Conservation (phyloP, 2,329 filamentous ascomycete genomes). For the Rasamsonia emersonii region DNA sequence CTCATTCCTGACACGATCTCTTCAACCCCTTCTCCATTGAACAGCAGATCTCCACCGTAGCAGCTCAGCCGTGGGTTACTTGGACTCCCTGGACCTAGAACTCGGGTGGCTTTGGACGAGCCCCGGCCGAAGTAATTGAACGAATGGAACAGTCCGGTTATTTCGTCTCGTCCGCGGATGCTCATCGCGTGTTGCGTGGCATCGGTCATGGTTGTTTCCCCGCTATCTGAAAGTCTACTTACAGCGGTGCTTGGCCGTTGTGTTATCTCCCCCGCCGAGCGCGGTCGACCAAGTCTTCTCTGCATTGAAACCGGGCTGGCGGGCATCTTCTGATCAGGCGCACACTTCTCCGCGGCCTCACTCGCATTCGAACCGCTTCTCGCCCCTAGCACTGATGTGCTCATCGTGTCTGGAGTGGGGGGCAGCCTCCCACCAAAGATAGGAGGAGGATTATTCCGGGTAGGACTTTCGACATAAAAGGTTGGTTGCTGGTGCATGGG, state of each 20-base stretch:
- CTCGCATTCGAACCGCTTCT: slow-evolving; percentile 28
- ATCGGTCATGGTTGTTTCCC: slow-evolving; percentile 26
- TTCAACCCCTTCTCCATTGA: slow-evolving; percentile 15
- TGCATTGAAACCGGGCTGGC: slow-evolving; percentile 12
- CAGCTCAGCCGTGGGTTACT: slow-evolving; percentile 15
- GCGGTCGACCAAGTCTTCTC: slow-evolving; percentile 18
- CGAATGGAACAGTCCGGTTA: slow-evolving; percentile 23
- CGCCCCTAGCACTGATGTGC: slow-evolving; percentile 24
- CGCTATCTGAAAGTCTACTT: slow-evolving; percentile 21
- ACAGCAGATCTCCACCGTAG: slow-evolving; percentile 14
- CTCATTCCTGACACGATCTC: slow-evolving; percentile 14
- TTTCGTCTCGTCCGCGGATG: slow-evolving; percentile 13
- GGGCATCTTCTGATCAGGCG: slow-evolving; percentile 10
- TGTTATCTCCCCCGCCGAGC: slow-evolving; percentile 27
- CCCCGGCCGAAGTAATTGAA: slow-evolving; percentile 17
- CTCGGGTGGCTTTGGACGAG: slow-evolving; percentile 16
- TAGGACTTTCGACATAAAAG: slow-evolving; percentile 16
- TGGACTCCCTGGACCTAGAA: slow-evolving; percentile 18
- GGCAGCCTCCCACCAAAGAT: slow-evolving; percentile 29
- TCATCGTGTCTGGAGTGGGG: slow-evolving; percentile 37
- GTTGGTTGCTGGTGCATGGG: slow-evolving; percentile 12
- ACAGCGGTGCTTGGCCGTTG: slow-evolving; percentile 21
- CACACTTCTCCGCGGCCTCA: slow-evolving; percentile 21
- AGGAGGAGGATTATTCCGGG: slow-evolving; percentile 19
- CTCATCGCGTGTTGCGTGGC: slow-evolving; percentile 17